Base-by-base conservation (phyloP, 148 eudicot genomes). In the Dianthus caryophyllus region DNA sequence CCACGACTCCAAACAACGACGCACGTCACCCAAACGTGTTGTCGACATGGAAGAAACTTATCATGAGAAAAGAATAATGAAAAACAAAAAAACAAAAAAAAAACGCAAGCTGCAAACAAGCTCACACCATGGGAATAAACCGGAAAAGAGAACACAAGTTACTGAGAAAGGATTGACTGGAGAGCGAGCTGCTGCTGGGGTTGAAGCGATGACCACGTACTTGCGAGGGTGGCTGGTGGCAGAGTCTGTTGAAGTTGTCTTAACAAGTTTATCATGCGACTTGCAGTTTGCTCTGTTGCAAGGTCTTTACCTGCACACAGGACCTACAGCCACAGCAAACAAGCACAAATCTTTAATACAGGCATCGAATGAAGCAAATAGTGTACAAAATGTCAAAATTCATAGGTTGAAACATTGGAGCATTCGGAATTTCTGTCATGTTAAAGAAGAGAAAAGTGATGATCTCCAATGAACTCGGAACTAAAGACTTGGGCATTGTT, bases 231-330 rank as follows among this genome's bases (percentile, higher is more conserved):
- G n/a, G 79, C 62, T 7, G 84, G 84, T 62, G 79, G 77, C 30
- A 78, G 62, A 0, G 76, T 81, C 57, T 75, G 84, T 62, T 75
- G 84, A 54, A 81, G 79, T 64, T 75, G 82, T 65, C 76, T 78
- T 73, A 81, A 69, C 21, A 75, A 63, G 56, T 72, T 81, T 22
- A 81, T 65, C 84, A 81, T 81, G 25, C 79, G 71, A 61, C 71
- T 69, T 7, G 71, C 74, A 11, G 81, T 78, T 68, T 81, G 72
- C 75, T 68, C 79, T 7, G 79, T 72, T 50, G 84, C 84, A 18
- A 78, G 79, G 56, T 81, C 81, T 69, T 81, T 72, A 20, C 79
- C 77, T 0, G 79, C 79, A 49, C 84, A 81, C 27, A 81, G 31
- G 33, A 81, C 65, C 84, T 75, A 36, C 57, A 51, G 36, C 53